phyloP scores from a whole-genome alignment of 148 eudicot genomes.

The Vaccinium darrowii region DNA sequence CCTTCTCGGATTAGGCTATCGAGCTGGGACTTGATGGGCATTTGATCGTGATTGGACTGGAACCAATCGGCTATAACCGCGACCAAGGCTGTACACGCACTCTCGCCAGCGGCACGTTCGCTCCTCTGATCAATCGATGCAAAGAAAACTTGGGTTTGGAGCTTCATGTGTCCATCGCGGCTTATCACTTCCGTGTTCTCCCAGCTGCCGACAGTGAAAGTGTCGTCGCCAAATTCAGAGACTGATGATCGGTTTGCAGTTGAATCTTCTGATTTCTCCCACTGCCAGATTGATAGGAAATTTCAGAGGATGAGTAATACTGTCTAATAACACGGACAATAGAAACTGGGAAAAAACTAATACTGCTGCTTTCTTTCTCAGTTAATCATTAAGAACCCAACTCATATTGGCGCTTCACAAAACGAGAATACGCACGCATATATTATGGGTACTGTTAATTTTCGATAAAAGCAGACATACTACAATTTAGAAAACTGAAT shows the following conservation, averaged over 20 bases:
- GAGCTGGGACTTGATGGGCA: conserved; percentile 74
- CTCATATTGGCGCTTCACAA: neutral
- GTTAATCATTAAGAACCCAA: neutral
- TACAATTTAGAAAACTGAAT: neutral
- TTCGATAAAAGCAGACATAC: neutral
- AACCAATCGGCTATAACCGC: conserved; percentile 87
- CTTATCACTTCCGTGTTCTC: conserved; percentile 57
- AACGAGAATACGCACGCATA: neutral
- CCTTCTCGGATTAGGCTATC: conserved; percentile 79
- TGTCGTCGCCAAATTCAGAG: conserved; percentile 73
- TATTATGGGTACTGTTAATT: neutral
- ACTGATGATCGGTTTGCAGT: conserved; percentile 25
- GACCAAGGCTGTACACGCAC: conserved; percentile 81
- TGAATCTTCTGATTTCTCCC: conserved; percentile 34
- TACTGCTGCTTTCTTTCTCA: neutral
- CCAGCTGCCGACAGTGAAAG: conserved; percentile 77
- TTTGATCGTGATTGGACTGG: conserved; percentile 51
- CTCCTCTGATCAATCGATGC: conserved; percentile 84
- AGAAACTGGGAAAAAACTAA: neutral
- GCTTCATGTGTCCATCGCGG: conserved; percentile 71
- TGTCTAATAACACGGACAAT: neutral
- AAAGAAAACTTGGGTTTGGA: conserved; percentile 66
- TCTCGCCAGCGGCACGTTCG: conserved; percentile 78
- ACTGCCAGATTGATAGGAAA: conserved; percentile 25
- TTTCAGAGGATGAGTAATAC: neutral